Evolutionary conservation across 2,329 filamentous ascomycete genomes (phyloP).

Genomic region (Dryadomyces sulphureus): DNA sequence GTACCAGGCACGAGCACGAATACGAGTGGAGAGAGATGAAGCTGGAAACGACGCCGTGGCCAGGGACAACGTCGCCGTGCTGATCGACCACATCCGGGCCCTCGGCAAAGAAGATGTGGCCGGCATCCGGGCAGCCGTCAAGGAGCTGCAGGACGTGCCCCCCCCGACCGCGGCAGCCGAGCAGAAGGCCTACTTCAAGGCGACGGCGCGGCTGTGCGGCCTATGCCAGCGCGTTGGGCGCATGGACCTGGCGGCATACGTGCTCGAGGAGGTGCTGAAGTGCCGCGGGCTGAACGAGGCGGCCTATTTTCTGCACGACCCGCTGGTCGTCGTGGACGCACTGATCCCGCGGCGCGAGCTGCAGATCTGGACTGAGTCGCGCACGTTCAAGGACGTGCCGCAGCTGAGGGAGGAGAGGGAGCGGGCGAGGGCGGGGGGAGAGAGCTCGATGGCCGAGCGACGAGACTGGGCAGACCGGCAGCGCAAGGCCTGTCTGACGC

Average conservation of each 20-base stretch:
- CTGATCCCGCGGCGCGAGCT: constrained; percentile 5
- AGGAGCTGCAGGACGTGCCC: neutral
- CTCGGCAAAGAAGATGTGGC: neutral
- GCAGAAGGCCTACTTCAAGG: constrained; percentile 10
- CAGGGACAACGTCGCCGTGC: neutral
- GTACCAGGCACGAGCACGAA: constrained; percentile 1
- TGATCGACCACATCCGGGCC: neutral
- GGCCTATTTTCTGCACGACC: constrained; percentile 21
- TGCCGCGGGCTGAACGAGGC: constrained; percentile 17
- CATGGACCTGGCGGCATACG: constrained; percentile 17
- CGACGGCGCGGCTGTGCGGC: constrained; percentile 17
- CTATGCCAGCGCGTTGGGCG: constrained; percentile 17
- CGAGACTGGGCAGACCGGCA: neutral
- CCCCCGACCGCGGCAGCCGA: neutral
- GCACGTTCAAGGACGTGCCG: neutral
- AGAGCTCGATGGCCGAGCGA: neutral
- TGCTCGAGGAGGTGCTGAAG: constrained; percentile 16
- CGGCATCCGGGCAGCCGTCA: neutral
- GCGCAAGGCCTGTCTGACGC: neutral
- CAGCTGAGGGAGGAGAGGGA: neutral
- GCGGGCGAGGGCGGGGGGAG: too few species aligned
- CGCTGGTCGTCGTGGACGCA: constrained; percentile 19
- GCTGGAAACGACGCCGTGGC: too few species aligned
- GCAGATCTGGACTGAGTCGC: neutral
- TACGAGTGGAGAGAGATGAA: too few species aligned